Evolutionary conservation across 345 rosid species (phyloP).

Genomic region (Moricandia arvensis): DNA sequence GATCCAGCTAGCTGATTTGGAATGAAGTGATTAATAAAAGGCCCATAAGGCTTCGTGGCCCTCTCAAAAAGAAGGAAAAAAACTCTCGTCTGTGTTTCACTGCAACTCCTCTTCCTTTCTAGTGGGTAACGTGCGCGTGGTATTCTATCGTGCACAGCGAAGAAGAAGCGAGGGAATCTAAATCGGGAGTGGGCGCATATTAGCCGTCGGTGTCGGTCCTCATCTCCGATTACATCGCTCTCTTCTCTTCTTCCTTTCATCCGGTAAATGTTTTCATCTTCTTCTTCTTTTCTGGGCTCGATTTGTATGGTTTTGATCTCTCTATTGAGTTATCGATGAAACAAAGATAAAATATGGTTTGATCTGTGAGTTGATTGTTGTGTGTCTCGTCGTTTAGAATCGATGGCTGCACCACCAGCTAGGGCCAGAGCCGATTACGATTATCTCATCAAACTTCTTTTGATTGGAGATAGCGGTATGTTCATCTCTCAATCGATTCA

Average conservation of each 20-base stretch:
- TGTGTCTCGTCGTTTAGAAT: too few species aligned
- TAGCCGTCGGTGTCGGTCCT: constrained; percentile 26
- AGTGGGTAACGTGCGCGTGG: constrained; percentile 35
- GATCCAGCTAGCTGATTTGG: constrained; percentile 3
- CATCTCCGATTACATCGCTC: constrained; percentile 22
- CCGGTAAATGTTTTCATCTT: constrained; percentile 20
- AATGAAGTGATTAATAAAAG: constrained; percentile 2
- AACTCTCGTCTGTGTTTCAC: neutral
- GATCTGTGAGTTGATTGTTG: too few species aligned
- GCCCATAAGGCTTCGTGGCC: constrained; percentile 37
- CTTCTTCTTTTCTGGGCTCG: neutral
- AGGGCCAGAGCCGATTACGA: constrained; percentile 83
- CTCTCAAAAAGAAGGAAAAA: neutral
- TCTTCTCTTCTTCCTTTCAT: neutral
- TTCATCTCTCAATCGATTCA: neutral
- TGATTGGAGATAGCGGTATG: constrained; percentile 49
- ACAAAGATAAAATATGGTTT: neutral
- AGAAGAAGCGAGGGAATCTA: constrained; percentile 26
- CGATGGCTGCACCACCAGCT: constrained; percentile 74
- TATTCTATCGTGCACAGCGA: constrained; percentile 37
- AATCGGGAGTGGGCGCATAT: constrained; percentile 36
- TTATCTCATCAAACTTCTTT: constrained; percentile 64
- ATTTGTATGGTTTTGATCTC: too few species aligned
- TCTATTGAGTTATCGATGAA: constrained; percentile 14
- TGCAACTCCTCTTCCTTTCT: neutral